These are phyloP conservation scores for Pseudonitzschia delicatissima DNA, from an alignment of 108 stramenopile genomes.

Conservation along the genomic window DNA sequence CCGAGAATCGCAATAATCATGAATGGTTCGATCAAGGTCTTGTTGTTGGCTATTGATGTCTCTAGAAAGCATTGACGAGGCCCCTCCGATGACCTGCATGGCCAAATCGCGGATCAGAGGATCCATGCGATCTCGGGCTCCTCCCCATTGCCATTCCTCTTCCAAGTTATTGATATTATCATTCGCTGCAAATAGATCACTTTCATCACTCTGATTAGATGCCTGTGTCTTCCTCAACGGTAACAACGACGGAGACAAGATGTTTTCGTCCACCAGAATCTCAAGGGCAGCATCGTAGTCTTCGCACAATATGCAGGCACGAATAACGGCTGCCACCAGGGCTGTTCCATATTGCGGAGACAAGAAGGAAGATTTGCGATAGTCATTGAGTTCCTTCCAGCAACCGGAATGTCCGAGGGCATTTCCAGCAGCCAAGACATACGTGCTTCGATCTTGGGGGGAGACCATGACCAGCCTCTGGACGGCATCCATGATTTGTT, in stretches of 20 bases:
- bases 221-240: neutral
- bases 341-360: constrained; percentile 35
- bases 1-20: neutral
- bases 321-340: constrained; percentile 62
- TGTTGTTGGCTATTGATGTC: neutral
- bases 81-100: constrained; percentile 46
- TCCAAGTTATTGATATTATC: constrained; percentile 3
- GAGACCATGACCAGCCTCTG: constrained; percentile 70
- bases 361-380: constrained; percentile 34
- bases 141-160: constrained; percentile 67
- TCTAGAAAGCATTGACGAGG: too few species aligned
- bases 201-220: neutral
- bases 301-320: constrained; percentile 54
- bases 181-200: neutral
- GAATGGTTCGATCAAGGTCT: neutral
- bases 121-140: constrained; percentile 48
- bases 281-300: constrained; percentile 43
- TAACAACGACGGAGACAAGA: neutral
- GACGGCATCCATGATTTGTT: constrained; percentile 68
- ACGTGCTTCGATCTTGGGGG: constrained; percentile 54
- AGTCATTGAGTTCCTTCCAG: constrained; percentile 60
- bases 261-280: constrained; percentile 29
- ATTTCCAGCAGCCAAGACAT: constrained; percentile 77
- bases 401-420: constrained; percentile 75
- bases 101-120: constrained; percentile 67